Conservation (phyloP, 2,329 filamentous ascomycete species). For the Monosporascus sp. region DNA sequence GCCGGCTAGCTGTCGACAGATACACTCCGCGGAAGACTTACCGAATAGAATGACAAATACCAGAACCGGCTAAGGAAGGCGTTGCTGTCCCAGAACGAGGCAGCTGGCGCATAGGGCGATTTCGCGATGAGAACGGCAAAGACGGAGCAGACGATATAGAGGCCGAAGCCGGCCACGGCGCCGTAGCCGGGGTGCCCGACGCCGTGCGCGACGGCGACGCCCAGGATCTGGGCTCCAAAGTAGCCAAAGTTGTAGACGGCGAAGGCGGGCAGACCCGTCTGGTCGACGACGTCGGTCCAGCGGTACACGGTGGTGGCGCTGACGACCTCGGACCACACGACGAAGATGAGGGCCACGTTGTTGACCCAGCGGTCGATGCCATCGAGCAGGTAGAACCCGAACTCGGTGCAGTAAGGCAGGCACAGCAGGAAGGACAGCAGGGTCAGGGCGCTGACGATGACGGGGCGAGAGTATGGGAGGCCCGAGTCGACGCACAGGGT, state of each 20-base stretch:
- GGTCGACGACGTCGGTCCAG: constrained; percentile 40
- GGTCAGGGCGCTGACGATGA: constrained; percentile 44
- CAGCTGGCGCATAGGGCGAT: constrained; percentile 34
- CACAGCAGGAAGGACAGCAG: constrained; percentile 48
- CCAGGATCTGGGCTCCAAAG: constrained; percentile 46
- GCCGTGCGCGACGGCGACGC: constrained; percentile 44
- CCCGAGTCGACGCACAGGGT: constrained; percentile 49
- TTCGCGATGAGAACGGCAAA: constrained; percentile 34
- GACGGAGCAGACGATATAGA: constrained; percentile 40
- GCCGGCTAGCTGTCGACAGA: too few relatives aligned
- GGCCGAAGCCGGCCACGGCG: constrained; percentile 45
- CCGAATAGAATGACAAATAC: constrained; percentile 53
- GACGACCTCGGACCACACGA: constrained; percentile 47
- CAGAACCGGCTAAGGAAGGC: constrained; percentile 37
- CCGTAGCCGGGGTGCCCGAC: constrained; percentile 35
- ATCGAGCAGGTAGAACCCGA: constrained; percentile 50
- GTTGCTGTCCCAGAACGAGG: constrained; percentile 36
- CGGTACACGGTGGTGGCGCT: constrained; percentile 48
- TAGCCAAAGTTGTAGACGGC: constrained; percentile 44
- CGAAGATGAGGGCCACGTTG: constrained; percentile 47
- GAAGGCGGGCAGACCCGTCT: constrained; percentile 39
- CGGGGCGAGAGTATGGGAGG: constrained; percentile 37
- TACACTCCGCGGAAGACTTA: constrained; percentile 25
- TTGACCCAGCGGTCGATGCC: constrained; percentile 53
- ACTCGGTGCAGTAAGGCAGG: constrained; percentile 51